Conservation (phyloP, 1,284 basidiomycete genomes). For the Irpex sp. region DNA sequence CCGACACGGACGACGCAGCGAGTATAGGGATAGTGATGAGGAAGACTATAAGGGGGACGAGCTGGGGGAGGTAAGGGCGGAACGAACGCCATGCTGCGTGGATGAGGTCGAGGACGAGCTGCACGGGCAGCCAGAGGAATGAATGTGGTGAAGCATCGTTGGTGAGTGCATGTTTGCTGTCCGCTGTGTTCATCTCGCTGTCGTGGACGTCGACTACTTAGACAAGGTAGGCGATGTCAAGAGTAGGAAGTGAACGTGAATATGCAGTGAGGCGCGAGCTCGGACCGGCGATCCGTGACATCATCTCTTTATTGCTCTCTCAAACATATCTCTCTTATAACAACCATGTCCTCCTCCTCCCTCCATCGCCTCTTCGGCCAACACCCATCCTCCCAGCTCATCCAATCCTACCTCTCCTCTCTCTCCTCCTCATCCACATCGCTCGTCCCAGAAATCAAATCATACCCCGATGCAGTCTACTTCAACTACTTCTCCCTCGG, state of each 20-base stretch:
- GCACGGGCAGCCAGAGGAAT: background rate
- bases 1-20: conserved; percentile 49
- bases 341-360: conserved; percentile 12
- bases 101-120: background rate
- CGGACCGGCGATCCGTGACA: no score
- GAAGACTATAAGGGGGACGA: conserved; percentile 58
- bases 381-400: conserved; percentile 37
- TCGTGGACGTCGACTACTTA: background rate
- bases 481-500: conserved; percentile 78
- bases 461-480: conserved; percentile 79
- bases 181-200: background rate
- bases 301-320: no score
- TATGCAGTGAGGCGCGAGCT: no score
- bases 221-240: no score
- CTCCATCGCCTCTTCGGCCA: conserved; percentile 37
- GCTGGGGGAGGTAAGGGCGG: conserved; percentile 45
- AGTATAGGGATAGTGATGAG: conserved; percentile 57
- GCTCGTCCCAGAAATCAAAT: conserved; percentile 57
- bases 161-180: background rate
- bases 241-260: no score
- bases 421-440: conserved; percentile 26
- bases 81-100: conserved; percentile 17
- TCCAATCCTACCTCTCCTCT: conserved; percentile 38
- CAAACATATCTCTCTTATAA: no score
- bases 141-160: background rate